These are phyloP conservation scores for Amanita molliuscula DNA, from an alignment of 768 basidiomycete species.

Conservation along the genomic window DNA sequence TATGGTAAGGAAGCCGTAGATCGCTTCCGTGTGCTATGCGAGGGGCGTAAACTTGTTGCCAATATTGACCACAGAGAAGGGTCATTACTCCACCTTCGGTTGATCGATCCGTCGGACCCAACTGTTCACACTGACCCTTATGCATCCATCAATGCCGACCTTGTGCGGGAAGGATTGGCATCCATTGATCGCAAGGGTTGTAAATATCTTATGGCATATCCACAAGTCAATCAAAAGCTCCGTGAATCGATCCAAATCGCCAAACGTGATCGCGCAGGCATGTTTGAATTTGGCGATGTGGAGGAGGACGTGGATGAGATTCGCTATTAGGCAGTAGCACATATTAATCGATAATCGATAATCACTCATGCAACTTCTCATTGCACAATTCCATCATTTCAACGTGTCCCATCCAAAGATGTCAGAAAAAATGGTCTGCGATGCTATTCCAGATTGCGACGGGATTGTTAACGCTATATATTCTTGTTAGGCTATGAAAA, in stretches of 20 bases:
- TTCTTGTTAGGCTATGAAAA: not conserved
- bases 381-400: not conserved
- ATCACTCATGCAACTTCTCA: not conserved
- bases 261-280: conserved; percentile 66
- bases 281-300: conserved; percentile 89
- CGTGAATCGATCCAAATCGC: conserved; percentile 51
- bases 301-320: conserved; percentile 57
- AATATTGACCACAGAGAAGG: conserved; percentile 87
- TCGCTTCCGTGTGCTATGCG: conserved; percentile 76
- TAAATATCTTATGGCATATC: conserved; percentile 63
- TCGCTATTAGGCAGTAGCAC: not conserved
- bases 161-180: conserved; percentile 83
- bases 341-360: not conserved
- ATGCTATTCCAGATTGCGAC: conserved; percentile 42
- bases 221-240: conserved; percentile 55
- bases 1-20: conserved; percentile 80
- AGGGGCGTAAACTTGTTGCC: conserved; percentile 95
- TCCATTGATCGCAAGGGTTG: conserved; percentile 69
- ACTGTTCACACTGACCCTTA: conserved; percentile 54
- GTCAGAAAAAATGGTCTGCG: conserved; percentile 18
- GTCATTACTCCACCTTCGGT: conserved; percentile 69
- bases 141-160: conserved; percentile 80
- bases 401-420: not conserved
- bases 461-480: conserved; percentile 46
- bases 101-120: conserved; percentile 83